Percentiles rank a stretch among this genome's conserved stretches.
Evolutionary conservation across 495 filamentous ascomycete species (phyloP).

Genomic region (Aspergillus ellipticus): DNA sequence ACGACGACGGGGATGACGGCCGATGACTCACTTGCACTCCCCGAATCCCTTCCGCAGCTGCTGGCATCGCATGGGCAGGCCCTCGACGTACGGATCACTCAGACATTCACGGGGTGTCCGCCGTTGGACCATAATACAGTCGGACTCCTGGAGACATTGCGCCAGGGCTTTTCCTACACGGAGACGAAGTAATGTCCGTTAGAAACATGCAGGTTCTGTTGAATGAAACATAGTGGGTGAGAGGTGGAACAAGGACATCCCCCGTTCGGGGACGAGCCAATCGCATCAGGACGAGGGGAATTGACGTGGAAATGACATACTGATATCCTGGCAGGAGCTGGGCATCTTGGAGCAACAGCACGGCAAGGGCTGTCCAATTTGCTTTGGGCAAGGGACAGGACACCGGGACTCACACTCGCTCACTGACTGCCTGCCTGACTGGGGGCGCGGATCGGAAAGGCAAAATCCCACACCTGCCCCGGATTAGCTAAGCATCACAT

Average conservation of each 20-base stretch:
- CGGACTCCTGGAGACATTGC: slow-evolving; percentile 88
- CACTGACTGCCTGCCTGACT: too few relatives aligned
- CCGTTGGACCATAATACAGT: slow-evolving; percentile 89
- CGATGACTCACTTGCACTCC: slow-evolving; percentile 72
- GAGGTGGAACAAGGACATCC: slow-evolving; percentile 1
- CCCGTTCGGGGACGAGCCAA: not conserved
- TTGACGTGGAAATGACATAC: slow-evolving; percentile 53
- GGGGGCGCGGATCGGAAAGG: not conserved
- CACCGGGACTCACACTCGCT: not conserved
- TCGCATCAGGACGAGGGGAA: slow-evolving; percentile 2
- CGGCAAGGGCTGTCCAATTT: slow-evolving; percentile 9
- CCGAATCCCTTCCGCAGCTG: slow-evolving; percentile 89
- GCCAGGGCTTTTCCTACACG: slow-evolving; percentile 79
- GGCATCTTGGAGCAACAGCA: slow-evolving; percentile 62
- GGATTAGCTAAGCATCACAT: slow-evolving; percentile 41
- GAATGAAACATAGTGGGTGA: not conserved
- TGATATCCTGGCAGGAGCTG: slow-evolving; percentile 91
- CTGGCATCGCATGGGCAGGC: slow-evolving; percentile 81
- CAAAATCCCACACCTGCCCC: slow-evolving; percentile 17
- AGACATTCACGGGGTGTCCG: slow-evolving; percentile 85
- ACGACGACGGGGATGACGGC: not conserved
- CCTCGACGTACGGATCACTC: slow-evolving; percentile 68
- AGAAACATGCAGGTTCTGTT: slow-evolving; percentile 11
- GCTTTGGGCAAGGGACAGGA: not conserved
- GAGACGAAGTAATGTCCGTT: slow-evolving; percentile 5